These are phyloP conservation scores for Thuja plicata DNA, from an alignment of 83 land plant species.

Conservation along the genomic window DNA sequence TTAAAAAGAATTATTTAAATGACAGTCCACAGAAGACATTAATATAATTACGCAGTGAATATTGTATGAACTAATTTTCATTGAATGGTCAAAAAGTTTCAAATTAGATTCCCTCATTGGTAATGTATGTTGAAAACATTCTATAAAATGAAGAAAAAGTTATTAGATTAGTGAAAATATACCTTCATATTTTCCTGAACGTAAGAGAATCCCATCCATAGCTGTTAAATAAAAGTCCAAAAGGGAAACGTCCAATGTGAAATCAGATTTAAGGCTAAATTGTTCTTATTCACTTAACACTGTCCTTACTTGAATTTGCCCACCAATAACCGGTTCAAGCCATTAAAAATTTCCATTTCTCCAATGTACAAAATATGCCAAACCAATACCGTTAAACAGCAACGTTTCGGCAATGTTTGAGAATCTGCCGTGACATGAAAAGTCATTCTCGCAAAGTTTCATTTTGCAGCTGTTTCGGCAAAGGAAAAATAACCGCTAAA, in stretches of 20 bases:
- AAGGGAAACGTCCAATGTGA: too few species aligned
- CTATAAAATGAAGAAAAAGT: not conserved
- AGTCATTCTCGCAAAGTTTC: not conserved
- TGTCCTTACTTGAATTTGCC: not conserved
- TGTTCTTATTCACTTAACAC: not conserved
- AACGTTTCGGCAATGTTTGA: not conserved
- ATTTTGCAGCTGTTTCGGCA: not conserved
- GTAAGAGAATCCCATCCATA: not conserved
- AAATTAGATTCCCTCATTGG: not conserved
- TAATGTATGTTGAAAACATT: not conserved
- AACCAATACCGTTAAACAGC: not conserved
- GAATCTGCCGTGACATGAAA: not conserved
- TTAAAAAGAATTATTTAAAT: not conserved
- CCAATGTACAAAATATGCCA: not conserved
- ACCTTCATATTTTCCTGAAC: not conserved
- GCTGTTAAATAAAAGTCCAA: not conserved
- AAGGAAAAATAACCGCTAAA: not conserved
- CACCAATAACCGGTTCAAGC: not conserved
- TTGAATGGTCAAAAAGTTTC: not conserved
- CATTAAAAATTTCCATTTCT: not conserved
- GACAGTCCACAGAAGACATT: not conserved
- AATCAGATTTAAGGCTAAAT: not conserved
- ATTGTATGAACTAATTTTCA: not conserved
- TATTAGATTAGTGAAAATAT: not conserved
- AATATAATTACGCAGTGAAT: not conserved